Evolutionary conservation across 768 basidiomycete species (phyloP).

Genomic region (Rickenella mellea): DNA sequence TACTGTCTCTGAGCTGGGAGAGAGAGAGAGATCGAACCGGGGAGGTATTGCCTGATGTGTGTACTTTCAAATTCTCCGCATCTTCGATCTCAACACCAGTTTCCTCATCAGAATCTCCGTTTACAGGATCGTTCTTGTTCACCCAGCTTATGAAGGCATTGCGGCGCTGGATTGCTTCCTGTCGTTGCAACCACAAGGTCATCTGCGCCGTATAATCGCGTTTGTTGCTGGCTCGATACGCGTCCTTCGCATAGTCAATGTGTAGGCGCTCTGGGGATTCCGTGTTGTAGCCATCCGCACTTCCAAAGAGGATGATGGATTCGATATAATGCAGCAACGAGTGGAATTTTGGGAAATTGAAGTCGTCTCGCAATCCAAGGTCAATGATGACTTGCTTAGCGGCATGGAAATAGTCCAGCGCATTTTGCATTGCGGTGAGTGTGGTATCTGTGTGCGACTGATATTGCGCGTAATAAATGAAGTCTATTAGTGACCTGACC

Average conservation of each 20-base stretch:
- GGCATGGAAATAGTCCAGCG: slow-evolving; percentile 15
- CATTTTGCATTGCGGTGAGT: slow-evolving; percentile 7
- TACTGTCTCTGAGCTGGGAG: too few relatives aligned
- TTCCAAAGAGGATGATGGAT: slow-evolving; percentile 12
- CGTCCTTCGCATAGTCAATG: slow-evolving; percentile 31
- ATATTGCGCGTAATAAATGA: slow-evolving; percentile 19
- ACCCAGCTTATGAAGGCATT: slow-evolving; percentile 1
- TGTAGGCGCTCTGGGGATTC: slow-evolving; percentile 27
- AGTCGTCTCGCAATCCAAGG: slow-evolving; percentile 13
- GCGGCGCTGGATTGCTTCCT: slow-evolving; percentile 5
- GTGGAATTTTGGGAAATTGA: slow-evolving; percentile 23
- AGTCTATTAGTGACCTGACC: slow-evolving; percentile 16
- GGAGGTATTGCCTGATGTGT: neutral
- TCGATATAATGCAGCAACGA: slow-evolving; percentile 13
- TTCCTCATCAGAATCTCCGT: too few relatives aligned
- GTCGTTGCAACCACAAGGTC: slow-evolving; percentile 7
- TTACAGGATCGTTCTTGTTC: too few relatives aligned
- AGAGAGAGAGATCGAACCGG: neutral
- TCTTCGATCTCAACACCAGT: slow-evolving; percentile 1
- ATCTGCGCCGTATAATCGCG: slow-evolving; percentile 14
- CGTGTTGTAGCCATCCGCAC: slow-evolving; percentile 16
- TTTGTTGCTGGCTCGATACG: slow-evolving; percentile 16
- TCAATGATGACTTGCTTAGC: slow-evolving; percentile 18
- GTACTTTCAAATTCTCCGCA: neutral
- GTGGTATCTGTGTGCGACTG: slow-evolving; percentile 13